phyloP scores from a whole-genome alignment of 495 filamentous ascomycete species.

The Penicillium argentinense region DNA sequence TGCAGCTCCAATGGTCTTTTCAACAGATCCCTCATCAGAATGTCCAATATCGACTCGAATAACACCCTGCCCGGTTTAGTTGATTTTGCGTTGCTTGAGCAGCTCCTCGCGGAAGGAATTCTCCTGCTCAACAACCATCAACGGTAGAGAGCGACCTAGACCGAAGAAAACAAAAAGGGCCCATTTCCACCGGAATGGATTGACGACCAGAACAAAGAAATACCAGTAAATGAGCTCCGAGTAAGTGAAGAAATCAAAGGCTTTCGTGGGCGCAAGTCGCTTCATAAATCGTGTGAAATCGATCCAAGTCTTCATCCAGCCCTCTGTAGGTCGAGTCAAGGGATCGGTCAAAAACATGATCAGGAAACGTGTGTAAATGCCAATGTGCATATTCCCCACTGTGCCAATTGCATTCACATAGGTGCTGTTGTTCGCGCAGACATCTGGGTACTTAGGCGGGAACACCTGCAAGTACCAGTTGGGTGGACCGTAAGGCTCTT shows the following conservation, averaged over 20 bases:
- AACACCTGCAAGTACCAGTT: conserved; percentile 90
- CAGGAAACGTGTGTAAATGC: conserved; percentile 81
- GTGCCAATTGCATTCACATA: conserved; percentile 78
- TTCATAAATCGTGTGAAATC: conserved; percentile 80
- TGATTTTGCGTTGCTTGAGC: conserved; percentile 27
- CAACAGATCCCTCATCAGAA: too few relatives aligned
- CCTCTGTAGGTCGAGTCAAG: conserved; percentile 64
- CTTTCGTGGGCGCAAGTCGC: conserved; percentile 60
- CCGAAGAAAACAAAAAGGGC: conserved; percentile 77
- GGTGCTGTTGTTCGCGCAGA: conserved; percentile 81
- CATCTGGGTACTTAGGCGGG: conserved; percentile 57
- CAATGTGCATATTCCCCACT: conserved; percentile 84
- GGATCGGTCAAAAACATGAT: conserved; percentile 85
- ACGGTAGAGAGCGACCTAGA: conserved; percentile 63
- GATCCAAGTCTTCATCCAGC: conserved; percentile 84
- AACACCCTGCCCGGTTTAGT: too few relatives aligned
- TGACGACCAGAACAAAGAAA: conserved; percentile 70
- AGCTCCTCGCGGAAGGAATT: conserved; percentile 42
- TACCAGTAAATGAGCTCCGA: conserved; percentile 85
- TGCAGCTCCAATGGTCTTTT: too few relatives aligned
- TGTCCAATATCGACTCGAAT: too few relatives aligned
- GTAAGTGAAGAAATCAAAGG: conserved; percentile 89
- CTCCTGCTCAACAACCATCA: conserved; percentile 64
- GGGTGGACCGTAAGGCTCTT: conserved; percentile 70
- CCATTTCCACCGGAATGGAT: conserved; percentile 81